These are phyloP conservation scores for Rhizopogon vinicolor DNA, from an alignment of 768 basidiomycete species.

Conservation along the genomic window DNA sequence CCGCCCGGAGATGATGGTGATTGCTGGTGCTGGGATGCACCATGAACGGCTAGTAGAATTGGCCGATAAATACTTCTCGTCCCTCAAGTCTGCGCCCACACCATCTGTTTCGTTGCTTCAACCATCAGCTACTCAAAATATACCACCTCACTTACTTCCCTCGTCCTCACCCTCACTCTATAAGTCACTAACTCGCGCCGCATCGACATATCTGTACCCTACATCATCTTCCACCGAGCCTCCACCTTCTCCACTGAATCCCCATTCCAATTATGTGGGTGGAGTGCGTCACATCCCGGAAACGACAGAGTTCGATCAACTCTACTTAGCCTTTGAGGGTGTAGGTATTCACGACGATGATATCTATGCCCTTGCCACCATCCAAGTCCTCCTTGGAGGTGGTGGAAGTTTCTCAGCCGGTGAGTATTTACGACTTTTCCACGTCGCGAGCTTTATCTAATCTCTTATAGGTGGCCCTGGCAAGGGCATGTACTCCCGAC, in stretches of 20 bases:
- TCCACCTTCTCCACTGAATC: slow-evolving; percentile 10
- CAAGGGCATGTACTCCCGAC: slow-evolving; percentile 97
- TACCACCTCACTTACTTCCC: slow-evolving; percentile 57
- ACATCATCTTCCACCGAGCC: slow-evolving; percentile 13
- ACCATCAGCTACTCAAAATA: slow-evolving; percentile 25
- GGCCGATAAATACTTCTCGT: slow-evolving; percentile 79
- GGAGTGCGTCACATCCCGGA: slow-evolving; percentile 72
- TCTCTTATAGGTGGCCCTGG: slow-evolving; percentile 75
- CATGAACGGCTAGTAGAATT: slow-evolving; percentile 88
- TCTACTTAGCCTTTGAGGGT: slow-evolving; percentile 92
- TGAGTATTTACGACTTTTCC: slow-evolving; percentile 20
- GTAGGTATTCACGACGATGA: slow-evolving; percentile 88
- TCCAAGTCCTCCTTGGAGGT: slow-evolving; percentile 93
- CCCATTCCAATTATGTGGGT: slow-evolving; percentile 69
- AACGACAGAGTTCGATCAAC: slow-evolving; percentile 78
- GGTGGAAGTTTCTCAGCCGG: slow-evolving; percentile 96
- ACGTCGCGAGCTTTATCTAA: slow-evolving; percentile 3
- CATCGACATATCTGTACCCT: slow-evolving; percentile 66
- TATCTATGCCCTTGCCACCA: slow-evolving; percentile 88
- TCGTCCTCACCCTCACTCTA: slow-evolving; percentile 48
- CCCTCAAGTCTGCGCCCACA: slow-evolving; percentile 39
- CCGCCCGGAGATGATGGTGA: slow-evolving; percentile 89
- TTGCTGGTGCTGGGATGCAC: slow-evolving; percentile 89
- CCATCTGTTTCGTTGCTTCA: slow-evolving; percentile 20
- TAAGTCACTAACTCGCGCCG: slow-evolving; percentile 72